Percentiles rank a stretch among this genome's conserved stretches.
Evolutionary conservation across 257 asterid genomes (phyloP).

Genomic region (Solanum gracilifrons): DNA sequence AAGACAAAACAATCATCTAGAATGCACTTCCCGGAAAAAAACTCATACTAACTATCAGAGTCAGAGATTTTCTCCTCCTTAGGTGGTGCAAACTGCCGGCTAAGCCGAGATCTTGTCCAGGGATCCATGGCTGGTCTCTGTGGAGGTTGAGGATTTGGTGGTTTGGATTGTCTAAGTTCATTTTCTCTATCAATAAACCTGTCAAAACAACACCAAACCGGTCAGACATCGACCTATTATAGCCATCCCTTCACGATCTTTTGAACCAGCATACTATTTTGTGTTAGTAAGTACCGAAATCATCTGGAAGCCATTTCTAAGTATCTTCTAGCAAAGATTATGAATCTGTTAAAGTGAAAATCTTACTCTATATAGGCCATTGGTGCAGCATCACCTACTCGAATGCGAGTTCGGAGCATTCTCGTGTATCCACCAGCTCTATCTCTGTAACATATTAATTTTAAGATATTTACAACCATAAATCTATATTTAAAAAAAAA

Average conservation of each 20-base stretch:
- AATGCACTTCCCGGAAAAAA: not conserved
- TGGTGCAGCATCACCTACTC: conserved; percentile 90
- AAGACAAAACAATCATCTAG: not conserved
- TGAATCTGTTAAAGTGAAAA: not conserved
- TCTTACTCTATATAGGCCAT: conserved; percentile 93
- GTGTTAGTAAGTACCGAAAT: not conserved
- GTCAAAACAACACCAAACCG: not conserved
- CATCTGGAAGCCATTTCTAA: not conserved
- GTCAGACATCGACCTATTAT: not conserved
- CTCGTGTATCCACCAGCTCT: conserved; percentile 97
- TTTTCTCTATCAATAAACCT: conserved; percentile 95
- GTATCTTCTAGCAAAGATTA: not conserved
- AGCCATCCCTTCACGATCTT: not conserved
- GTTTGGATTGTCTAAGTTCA: conserved; percentile 81
- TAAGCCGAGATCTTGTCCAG: conserved; percentile 87
- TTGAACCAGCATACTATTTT: not conserved
- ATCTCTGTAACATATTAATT: conserved; percentile 10
- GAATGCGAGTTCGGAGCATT: conserved; percentile 78
- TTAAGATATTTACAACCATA: not conserved
- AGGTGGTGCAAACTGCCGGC: conserved; percentile 77
- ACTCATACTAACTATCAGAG: conserved; percentile 23
- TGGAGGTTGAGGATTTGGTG: conserved; percentile 64
- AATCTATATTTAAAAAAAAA: not conserved
- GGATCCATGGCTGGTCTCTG: conserved; percentile 77
- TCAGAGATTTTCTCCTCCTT: conserved; percentile 55